A percentile compares a stretch with the other conserved stretches of the same genome.
Evolutionary conservation across 2,329 filamentous ascomycete species (phyloP).

Genomic region (Chrysosporium queenslandicum): DNA sequence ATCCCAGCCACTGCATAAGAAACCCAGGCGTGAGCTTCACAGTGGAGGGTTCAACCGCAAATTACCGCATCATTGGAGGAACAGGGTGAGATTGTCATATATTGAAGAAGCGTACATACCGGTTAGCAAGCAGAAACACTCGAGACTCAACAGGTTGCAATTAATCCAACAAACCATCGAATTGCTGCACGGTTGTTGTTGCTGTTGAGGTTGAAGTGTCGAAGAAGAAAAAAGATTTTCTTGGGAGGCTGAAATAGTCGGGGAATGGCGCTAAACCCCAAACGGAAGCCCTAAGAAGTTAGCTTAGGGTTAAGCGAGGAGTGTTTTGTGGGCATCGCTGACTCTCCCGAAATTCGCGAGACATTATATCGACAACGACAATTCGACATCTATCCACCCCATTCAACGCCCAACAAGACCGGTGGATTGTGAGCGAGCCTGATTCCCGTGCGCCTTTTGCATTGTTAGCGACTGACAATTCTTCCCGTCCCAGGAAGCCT

Average conservation of each 20-base stretch:
- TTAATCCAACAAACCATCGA: not conserved
- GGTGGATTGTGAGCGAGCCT: conserved; percentile 19
- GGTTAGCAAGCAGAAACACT: conserved; percentile 10
- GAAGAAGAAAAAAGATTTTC: conserved; percentile 12
- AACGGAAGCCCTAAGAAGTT: conserved; percentile 15
- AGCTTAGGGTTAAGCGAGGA: conserved; percentile 17
- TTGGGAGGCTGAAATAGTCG: not conserved
- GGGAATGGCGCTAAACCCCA: conserved; percentile 16
- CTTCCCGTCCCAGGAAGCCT: conserved; percentile 43
- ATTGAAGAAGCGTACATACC: conserved; percentile 18
- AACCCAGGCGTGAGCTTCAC: conserved; percentile 87
- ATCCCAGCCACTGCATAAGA: conserved; percentile 61
- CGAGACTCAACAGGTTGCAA: not conserved
- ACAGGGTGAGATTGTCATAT: conserved; percentile 14
- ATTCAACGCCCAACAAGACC: conserved; percentile 16
- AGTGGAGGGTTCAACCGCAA: conserved; percentile 88
- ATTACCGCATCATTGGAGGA: conserved; percentile 78
- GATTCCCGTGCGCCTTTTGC: not conserved
- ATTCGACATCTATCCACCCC: conserved; percentile 15
- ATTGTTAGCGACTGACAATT: conserved; percentile 8
- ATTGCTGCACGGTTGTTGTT: too few species aligned
- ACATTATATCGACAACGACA: conserved; percentile 18
- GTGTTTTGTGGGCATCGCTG: conserved; percentile 18
- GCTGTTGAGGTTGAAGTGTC: not conserved
- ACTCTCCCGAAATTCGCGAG: conserved; percentile 19